Base-by-base conservation (phyloP, 345 rosid genomes). In the Turritis glabra region DNA sequence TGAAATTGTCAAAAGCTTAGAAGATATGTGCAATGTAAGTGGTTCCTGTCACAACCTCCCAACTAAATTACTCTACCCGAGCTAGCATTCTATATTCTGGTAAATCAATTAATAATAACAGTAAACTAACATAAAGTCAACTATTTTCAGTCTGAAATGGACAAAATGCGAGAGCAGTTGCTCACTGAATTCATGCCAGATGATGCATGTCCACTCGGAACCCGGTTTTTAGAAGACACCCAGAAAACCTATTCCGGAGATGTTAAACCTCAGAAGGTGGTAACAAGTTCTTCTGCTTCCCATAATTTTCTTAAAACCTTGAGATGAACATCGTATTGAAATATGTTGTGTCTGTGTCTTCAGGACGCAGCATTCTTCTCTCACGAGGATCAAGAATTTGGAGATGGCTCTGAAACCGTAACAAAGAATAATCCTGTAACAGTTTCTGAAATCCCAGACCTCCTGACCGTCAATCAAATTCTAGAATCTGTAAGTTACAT, bases 151-250 rank as follows among this genome's bases (percentile, higher is more conserved):
- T 48, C 86, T 73, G 90, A 85, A 61, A 62, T 85, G 77, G 83
- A 89, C 37, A 67, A 66, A 67, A 68, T 80, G 69, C 73, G 64
- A 74, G 88, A 86, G 70, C 87, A 88, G 75, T 83, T 95, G 63
- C 84, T 89, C 32, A 79, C 40, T 17, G 93, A 95, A 68, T 95
- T 95, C 78, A 58, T 86, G 68, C 97, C 98, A 1, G 98, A 92
- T 77, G 99, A 92, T 66, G 85, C 82, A 53, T 92, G 92, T 81
- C 97, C 86, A 26, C 64, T 92, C 64, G 97, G 95, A 77, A 73
- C 86, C 76, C 88, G 81, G 59, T 78, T 87, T 53, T 71, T 73
- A 37, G 95, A 85, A 72, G 74, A 84, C 67, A 80, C 79, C 7
- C 79, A 69, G 53, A 77, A 80, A 71, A 44, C 53, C 35, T 82